phyloP scores from a whole-genome alignment of 768 basidiomycete species.

The Lactifluus hygrophoroides region DNA sequence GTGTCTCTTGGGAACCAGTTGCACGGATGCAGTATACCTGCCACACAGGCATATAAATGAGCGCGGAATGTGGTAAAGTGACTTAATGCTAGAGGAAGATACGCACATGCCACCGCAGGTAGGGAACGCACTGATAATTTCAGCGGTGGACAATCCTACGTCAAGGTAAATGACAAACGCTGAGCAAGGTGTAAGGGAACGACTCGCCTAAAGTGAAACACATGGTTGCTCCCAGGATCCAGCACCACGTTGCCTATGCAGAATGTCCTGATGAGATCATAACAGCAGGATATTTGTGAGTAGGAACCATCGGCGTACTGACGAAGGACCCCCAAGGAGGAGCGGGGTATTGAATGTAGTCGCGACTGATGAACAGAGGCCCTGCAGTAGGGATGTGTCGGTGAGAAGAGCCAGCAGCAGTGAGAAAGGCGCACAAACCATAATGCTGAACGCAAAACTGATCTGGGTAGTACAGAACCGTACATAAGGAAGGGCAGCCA shows the following conservation, averaged over 20 bases:
- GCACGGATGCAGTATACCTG: slow-evolving; percentile 74
- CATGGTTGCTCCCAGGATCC: slow-evolving; percentile 64
- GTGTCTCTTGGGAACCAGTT: slow-evolving; percentile 53
- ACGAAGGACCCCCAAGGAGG: slow-evolving; percentile 60
- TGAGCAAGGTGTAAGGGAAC: background rate
- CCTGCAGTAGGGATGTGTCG: slow-evolving; percentile 29
- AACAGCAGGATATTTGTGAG: background rate
- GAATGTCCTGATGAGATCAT: background rate
- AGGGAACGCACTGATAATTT: slow-evolving; percentile 69
- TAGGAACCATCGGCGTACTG: slow-evolving; percentile 32
- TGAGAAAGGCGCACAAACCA: slow-evolving; percentile 33
- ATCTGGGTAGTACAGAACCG: slow-evolving; percentile 33
- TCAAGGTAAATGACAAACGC: background rate
- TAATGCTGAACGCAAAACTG: slow-evolving; percentile 71
- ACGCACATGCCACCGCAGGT: slow-evolving; percentile 65
- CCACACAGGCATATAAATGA: background rate
- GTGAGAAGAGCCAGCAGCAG: background rate
- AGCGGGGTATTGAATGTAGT: slow-evolving; percentile 75
- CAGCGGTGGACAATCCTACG: slow-evolving; percentile 54
- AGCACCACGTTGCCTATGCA: slow-evolving; percentile 55
- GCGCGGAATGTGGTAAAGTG: background rate
- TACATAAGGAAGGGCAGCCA: background rate
- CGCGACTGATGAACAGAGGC: slow-evolving; percentile 66
- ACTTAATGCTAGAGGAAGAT: background rate
- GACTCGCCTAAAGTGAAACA: slow-evolving; percentile 54